These are phyloP conservation scores for Puccinia triticina DNA, from an alignment of 1,284 basidiomycete species.

Conservation along the genomic window DNA sequence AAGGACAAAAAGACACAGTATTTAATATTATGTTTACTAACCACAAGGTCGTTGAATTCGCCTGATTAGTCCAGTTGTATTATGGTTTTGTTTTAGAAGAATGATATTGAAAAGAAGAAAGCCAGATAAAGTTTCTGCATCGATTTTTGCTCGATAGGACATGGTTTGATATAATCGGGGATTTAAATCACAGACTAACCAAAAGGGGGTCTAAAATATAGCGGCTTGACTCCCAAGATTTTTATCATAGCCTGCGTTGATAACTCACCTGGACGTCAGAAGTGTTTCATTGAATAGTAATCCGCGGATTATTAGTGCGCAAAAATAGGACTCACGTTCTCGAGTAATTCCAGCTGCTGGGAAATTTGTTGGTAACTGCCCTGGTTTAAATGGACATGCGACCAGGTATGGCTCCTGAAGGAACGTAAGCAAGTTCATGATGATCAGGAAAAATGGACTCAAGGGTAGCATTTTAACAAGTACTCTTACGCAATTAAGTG, in stretches of 20 bases:
- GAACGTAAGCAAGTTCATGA: not conserved
- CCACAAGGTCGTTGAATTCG: slow-evolving; percentile 47
- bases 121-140: not conserved
- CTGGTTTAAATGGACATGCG: slow-evolving; percentile 56
- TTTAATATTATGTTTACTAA: slow-evolving; percentile 21
- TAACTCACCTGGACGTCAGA: not conserved
- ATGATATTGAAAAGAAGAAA: not conserved
- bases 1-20: no score
- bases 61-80: slow-evolving; percentile 53
- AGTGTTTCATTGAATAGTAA: not conserved
- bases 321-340: slow-evolving; percentile 29
- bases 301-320: not conserved
- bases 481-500: slow-evolving; percentile 56
- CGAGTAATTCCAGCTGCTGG: slow-evolving; percentile 53
- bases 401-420: slow-evolving; percentile 54
- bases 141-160: not conserved
- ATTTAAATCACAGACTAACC: slow-evolving; percentile 24
- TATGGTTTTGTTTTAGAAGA: slow-evolving; percentile 50
- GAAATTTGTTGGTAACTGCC: slow-evolving; percentile 54
- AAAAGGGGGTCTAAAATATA: slow-evolving; percentile 55
- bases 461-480: not conserved
- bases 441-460: not conserved
- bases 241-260: slow-evolving; percentile 55
- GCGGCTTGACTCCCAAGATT: slow-evolving; percentile 58
- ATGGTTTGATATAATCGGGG: not conserved